Base-by-base conservation (phyloP, 2,329 filamentous ascomycete genomes). In the Pseudopyricularia cyperi region DNA sequence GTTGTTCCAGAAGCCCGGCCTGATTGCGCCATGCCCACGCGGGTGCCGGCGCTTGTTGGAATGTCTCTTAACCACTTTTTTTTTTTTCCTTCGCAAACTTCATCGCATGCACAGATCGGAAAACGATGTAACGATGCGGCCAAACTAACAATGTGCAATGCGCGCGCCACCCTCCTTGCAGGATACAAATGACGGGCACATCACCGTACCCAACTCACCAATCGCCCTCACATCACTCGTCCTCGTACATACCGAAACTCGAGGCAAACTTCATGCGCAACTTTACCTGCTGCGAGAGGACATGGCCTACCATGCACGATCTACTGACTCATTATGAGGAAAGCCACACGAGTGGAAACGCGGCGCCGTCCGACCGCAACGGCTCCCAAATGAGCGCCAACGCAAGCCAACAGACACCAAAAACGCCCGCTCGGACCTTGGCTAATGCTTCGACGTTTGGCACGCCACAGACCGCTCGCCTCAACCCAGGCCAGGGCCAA, bases 221-320 rank as follows among this genome's bases (percentile, higher is more conserved):
- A 66, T 95, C 90, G n/a, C 89, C 93, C 0, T 96, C 91, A 1
- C 94, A 89, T 61, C 91, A 97, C 68, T 97, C 91, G 1, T 95
- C 90, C 7, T 97, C 93, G 26, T 97, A 97, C 65, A 79, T 96
- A 1, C 91, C 90, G 9, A 96, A 95, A 68, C 82, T 96, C 63
- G 93, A 98, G 68, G 91, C 91, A 55, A 93, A 91, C 63, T 98
- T 96, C 67, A 94, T 97, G 88, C 85, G 85, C 68, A 90, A 97
- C 70, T 97, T 97, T 69, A 85, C 85, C 51, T 98, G 93, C 71
- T 98, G 93, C 69, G 89, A 89, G 61, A 80, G 88, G 61, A 91
- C 85, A 32, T 77, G 96, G 58, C 86, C 90, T 24, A 94, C 90
- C 50, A 79, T 98, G 59, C 93, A 98, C 70, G 93, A 97, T 64